Conservation (phyloP, 148 eudicot genomes). For the Camellia lanceoleosa region DNA sequence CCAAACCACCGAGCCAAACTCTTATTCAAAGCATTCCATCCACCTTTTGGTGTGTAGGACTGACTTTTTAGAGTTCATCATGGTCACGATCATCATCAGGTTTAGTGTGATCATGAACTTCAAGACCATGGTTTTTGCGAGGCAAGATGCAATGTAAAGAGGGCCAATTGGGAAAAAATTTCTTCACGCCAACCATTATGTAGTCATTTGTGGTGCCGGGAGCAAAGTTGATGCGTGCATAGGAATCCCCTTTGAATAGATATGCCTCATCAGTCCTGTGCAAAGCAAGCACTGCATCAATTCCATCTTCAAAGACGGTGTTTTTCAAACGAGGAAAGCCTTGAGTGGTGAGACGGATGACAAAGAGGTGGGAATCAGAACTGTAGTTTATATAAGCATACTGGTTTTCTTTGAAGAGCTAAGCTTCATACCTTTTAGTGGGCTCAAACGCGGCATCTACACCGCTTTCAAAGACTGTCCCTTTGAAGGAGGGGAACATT, state of each 20-base stretch:
- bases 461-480: background rate
- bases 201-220: background rate
- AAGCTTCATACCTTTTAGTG: background rate
- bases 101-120: background rate
- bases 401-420: no score
- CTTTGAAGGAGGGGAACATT: background rate
- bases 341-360: background rate
- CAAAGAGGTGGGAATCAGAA: background rate
- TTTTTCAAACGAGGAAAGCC: no score
- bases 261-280: background rate
- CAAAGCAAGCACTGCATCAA: no score
- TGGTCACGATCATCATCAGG: background rate
- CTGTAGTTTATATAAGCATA: background rate
- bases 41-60: no score
- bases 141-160: no score
- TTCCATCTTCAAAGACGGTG: no score
- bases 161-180: constrained; percentile 13
- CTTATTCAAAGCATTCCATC: no score
- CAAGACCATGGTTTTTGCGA: background rate
- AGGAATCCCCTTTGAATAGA: constrained; percentile 19
- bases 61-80: background rate
- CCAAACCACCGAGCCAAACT: no score
- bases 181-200: constrained; percentile 2
- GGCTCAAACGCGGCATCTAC: background rate
- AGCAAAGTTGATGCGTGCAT: constrained; percentile 10